Evolutionary conservation across 768 basidiomycete genomes (phyloP).

Genomic region (Tulasnella sp.): DNA sequence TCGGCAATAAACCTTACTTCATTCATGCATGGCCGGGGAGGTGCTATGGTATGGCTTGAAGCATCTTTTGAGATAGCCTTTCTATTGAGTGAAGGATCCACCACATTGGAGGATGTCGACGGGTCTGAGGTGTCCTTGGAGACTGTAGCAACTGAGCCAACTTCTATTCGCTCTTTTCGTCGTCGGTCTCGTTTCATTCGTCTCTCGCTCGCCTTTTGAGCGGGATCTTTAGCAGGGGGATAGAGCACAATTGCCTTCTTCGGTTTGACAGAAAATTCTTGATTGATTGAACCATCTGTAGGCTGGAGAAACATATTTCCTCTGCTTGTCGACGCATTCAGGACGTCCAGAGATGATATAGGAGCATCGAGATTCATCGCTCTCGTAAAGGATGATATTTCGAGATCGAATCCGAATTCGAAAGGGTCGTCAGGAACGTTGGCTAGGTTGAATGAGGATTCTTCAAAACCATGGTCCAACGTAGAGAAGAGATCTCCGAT

Average conservation of each 20-base stretch:
- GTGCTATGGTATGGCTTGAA: no score
- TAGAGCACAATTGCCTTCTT: conserved; percentile 8
- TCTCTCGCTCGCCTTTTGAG: conserved; percentile 11
- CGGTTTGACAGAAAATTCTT: no score
- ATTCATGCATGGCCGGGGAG: no score
- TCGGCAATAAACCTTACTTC: conserved; percentile 63
- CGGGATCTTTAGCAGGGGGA: conserved; percentile 7
- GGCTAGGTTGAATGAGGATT: no score
- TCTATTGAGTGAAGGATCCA: neutral
- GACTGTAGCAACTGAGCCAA: no score
- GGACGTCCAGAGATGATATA: no score
- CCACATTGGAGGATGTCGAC: neutral
- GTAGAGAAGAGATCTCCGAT: neutral
- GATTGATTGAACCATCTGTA: no score
- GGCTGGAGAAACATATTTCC: no score
- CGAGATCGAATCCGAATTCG: conserved; percentile 36
- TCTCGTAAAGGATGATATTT: conserved; percentile 57
- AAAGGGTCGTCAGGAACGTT: conserved; percentile 8
- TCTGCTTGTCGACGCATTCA: no score
- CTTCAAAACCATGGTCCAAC: neutral
- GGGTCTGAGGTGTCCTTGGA: no score
- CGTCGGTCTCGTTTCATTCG: conserved; percentile 5
- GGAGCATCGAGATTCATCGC: no score
- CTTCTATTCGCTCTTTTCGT: conserved; percentile 10
- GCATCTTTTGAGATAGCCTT: neutral